A percentile compares a stretch with the other conserved stretches of the same genome.
Conservation (phyloP, 2,329 filamentous ascomycete species). For the Bipolaris cookei region DNA sequence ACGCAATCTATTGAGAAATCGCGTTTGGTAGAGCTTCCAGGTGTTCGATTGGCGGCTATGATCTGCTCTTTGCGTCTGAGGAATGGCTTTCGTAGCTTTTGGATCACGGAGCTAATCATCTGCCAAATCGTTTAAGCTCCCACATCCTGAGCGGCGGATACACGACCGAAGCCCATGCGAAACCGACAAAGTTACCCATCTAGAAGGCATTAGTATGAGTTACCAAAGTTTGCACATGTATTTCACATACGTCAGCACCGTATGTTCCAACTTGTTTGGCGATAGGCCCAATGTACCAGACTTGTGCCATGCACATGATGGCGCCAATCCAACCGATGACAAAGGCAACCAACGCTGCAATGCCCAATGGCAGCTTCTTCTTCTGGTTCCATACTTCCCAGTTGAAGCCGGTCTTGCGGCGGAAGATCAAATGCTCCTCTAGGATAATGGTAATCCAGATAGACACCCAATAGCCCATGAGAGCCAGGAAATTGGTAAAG, state of each 20-base stretch:
- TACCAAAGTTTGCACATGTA: background rate
- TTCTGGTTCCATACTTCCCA: conserved; percentile 68
- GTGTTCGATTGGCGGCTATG: too few species aligned
- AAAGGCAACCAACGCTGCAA: conserved; percentile 67
- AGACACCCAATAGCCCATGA: conserved; percentile 74
- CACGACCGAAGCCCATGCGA: conserved; percentile 64
- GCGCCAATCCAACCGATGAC: conserved; percentile 69
- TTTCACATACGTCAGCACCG: conserved; percentile 60
- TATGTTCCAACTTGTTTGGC: conserved; percentile 63
- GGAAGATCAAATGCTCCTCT: conserved; percentile 69
- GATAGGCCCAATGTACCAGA: conserved; percentile 71
- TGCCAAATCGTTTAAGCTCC: conserved; percentile 58
- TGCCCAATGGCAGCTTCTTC: conserved; percentile 65
- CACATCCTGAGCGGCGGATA: conserved; percentile 61
- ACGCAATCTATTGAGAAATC: background rate
- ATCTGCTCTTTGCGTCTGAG: background rate
- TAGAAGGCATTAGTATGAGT: conserved; percentile 21
- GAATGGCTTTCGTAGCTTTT: background rate
- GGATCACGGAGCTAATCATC: conserved; percentile 40
- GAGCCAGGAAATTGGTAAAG: conserved; percentile 71
- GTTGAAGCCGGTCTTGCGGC: conserved; percentile 59
- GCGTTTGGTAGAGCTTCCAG: background rate
- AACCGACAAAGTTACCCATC: conserved; percentile 67
- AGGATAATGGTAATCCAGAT: conserved; percentile 69
- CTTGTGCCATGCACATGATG: conserved; percentile 71